Evolutionary conservation across 805 yeast genomes (phyloP), one percentile per base, ranked within the genome.

Genomic region (Lipomyces yamadae): DNA sequence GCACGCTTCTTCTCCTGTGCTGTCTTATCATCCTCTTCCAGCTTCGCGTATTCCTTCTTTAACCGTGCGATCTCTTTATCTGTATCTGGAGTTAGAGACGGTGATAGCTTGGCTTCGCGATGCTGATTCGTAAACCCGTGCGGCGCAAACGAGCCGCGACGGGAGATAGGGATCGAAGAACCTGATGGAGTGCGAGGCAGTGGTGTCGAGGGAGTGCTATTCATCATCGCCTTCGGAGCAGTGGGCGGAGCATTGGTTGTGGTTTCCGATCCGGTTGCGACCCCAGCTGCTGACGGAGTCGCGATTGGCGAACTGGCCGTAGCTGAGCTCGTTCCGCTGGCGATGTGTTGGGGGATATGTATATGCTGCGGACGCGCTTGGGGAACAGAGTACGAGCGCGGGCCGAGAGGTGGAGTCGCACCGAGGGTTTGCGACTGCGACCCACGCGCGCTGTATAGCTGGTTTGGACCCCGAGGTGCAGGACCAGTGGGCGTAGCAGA

Each of bases 211-310:
- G 65, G 13, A 29, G 35, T 45, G 48, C 62, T 55, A 35, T 54
- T 42, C 39, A 67, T 64, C 70, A 67, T 67, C 6, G 70, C 68
- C 29, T 65, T 67, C 7, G 70, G 70, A 24, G 66, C 70, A 50
- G 57, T 52, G 8, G 70, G 70, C 11, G 68, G 68, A 33, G 63
- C 34, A 15, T 56, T 58, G 7, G 48, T 42, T n/a, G 18, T 37
- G 39, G 15, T 24, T 0, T 42, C 48, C 7, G 48, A 42, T n/a
- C 48, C 48, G 48, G 18, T n/a, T 15, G 48, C 29, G 35, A 53
- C 30, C 13, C 45, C 60, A 15, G 24, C 54, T 18, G n/a, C 33
- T 11, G 29, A 29, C 29, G 63, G 32, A 2, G 60, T 15, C 33
- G 32, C 11, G 34, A 60, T 34, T 30, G 33, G 54, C 24, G 34